Evolutionary conservation across 192 early-diverging fungal genomes (phyloP).

Genomic region (Dissophora globulifera): DNA sequence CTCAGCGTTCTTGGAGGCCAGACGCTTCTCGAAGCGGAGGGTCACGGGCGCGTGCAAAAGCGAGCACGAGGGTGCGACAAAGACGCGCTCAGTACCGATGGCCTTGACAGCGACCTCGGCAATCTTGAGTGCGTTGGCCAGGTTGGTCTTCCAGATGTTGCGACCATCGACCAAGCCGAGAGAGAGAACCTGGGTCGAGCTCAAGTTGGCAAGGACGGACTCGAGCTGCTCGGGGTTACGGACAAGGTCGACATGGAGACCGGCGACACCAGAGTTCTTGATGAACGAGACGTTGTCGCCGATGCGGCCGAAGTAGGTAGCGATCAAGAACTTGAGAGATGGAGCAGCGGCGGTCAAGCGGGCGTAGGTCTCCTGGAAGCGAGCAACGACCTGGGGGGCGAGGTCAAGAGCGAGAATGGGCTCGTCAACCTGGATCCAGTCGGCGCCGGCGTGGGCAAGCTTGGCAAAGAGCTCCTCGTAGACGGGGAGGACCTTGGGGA

Average conservation of each 20-base stretch:
- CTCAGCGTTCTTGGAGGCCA: conserved; percentile 76
- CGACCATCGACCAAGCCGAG: conserved; percentile 95
- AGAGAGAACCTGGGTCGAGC: conserved; percentile 78
- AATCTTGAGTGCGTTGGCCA: conserved; percentile 73
- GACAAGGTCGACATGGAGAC: conserved; percentile 92
- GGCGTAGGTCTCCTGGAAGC: conserved; percentile 73
- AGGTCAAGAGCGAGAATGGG: conserved; percentile 79
- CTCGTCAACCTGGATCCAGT: conserved; percentile 90
- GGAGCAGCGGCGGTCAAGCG: conserved; percentile 61
- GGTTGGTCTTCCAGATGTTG: conserved; percentile 97
- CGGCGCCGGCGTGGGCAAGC: conserved; percentile 80
- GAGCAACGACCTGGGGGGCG: conserved; percentile 56
- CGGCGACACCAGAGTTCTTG: conserved; percentile 81
- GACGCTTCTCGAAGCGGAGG: conserved; percentile 77
- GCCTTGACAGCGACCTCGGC: conserved; percentile 73
- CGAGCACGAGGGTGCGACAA: conserved; percentile 91
- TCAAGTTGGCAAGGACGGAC: conserved; percentile 68
- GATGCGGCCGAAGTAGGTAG: conserved; percentile 95
- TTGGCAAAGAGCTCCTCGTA: conserved; percentile 82
- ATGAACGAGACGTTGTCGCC: conserved; percentile 77
- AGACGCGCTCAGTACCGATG: conserved; percentile 78
- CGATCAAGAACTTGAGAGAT: conserved; percentile 77
- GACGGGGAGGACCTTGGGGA: conserved; percentile 80
- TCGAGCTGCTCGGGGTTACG: conserved; percentile 86
- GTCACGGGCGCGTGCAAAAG: conserved; percentile 94